A percentile compares a stretch with the other conserved stretches of the same genome.
Evolutionary conservation across 192 early-diverging fungal genomes (phyloP).

Genomic region (Pilaira anomala): DNA sequence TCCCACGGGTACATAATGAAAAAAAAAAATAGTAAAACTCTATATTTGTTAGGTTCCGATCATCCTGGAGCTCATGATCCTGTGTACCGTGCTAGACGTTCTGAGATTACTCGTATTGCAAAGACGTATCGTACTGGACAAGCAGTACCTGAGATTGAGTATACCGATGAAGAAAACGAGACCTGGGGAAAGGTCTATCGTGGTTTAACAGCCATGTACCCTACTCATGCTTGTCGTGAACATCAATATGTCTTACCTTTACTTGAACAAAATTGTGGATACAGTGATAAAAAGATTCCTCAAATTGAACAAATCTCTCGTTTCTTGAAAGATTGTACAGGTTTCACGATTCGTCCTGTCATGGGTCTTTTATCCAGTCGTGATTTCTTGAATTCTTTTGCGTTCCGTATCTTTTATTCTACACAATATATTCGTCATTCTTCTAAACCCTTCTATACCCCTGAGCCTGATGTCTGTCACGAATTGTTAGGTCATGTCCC

Average conservation of each 20-base stretch:
- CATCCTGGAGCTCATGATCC: conserved; percentile 92
- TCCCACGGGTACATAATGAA: neutral
- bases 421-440: conserved; percentile 98
- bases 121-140: conserved; percentile 74
- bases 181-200: conserved; percentile 86
- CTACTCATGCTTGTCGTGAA: conserved; percentile 89
- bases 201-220: conserved; percentile 71
- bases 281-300: conserved; percentile 80
- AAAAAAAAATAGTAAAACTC: too few relatives aligned
- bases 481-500: conserved; percentile 91
- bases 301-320: conserved; percentile 85
- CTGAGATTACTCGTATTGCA: conserved; percentile 81
- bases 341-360: conserved; percentile 91
- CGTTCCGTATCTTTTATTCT: conserved; percentile 95
- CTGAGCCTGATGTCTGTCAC: conserved; percentile 94
- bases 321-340: conserved; percentile 92
- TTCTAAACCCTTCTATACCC: conserved; percentile 88
- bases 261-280: conserved; percentile 88
- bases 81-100: conserved; percentile 77
- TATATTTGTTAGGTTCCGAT: conserved; percentile 60
- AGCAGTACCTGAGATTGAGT: conserved; percentile 77
- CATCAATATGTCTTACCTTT: conserved; percentile 87
- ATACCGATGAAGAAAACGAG: conserved; percentile 72
- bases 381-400: conserved; percentile 94
- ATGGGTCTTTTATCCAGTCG: conserved; percentile 90